These are phyloP conservation scores for Syzygium grande DNA, from an alignment of 345 rosid species.

Conservation along the genomic window DNA sequence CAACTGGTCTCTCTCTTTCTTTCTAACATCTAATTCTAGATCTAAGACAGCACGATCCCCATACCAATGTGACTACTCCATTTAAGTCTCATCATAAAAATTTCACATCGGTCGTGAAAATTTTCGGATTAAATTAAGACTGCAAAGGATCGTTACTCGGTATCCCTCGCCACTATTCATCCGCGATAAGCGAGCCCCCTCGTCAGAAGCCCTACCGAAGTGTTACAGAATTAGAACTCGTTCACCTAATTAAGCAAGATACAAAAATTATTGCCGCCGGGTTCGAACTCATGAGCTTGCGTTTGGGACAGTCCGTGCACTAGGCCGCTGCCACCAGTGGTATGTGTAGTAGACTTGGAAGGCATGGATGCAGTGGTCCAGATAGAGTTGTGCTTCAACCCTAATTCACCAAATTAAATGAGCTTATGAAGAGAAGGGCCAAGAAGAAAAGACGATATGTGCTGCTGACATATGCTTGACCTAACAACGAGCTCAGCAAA, in stretches of 20 bases:
- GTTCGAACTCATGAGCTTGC: not conserved
- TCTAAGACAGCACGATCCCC: too few relatives aligned
- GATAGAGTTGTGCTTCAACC: not conserved
- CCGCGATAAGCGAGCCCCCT: not conserved
- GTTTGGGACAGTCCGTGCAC: not conserved
- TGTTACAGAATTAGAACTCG: not conserved
- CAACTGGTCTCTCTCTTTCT: too few relatives aligned
- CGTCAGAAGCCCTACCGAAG: not conserved
- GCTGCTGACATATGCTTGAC: not conserved
- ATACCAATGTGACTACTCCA: not conserved
- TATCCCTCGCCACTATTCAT: not conserved
- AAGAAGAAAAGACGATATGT: not conserved
- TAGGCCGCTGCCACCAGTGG: not conserved
- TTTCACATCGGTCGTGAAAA: not conserved
- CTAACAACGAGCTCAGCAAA: not conserved
- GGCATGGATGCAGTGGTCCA: not conserved
- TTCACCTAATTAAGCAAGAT: not conserved
- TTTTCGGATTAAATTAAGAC: too few relatives aligned
- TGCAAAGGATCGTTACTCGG: not conserved
- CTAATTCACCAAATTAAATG: not conserved
- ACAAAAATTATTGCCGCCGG: too few relatives aligned
- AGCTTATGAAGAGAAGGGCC: not conserved
- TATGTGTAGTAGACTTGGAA: not conserved
- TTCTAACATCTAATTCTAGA: too few relatives aligned
- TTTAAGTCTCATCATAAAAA: not conserved